A percentile compares a stretch with the other conserved stretches of the same genome.
Evolutionary conservation across 2,329 filamentous ascomycete genomes (phyloP).

Genomic region (Exophiala lecanii-corni): DNA sequence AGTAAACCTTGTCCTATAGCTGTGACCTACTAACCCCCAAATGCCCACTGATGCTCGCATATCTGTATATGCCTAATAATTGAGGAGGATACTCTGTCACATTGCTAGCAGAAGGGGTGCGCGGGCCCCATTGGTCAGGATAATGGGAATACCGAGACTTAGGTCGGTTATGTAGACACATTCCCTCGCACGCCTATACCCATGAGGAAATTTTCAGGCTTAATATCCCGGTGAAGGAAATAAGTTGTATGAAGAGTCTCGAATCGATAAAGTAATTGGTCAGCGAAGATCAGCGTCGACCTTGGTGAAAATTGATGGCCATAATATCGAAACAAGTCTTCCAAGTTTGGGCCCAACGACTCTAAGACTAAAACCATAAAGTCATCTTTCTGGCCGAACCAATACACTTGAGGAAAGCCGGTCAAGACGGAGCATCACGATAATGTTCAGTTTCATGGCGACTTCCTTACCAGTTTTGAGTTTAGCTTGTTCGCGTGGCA

Average conservation of each 20-base stretch:
- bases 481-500: no score
- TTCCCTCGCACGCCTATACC: slow-evolving; percentile 27
- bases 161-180: slow-evolving; percentile 30
- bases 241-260: slow-evolving; percentile 26
- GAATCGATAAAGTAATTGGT: slow-evolving; percentile 29
- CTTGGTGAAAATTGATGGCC: slow-evolving; percentile 30
- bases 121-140: slow-evolving; percentile 3
- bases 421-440: background rate
- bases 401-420: slow-evolving; percentile 19
- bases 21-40: slow-evolving; percentile 17
- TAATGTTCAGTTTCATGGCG: background rate
- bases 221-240: slow-evolving; percentile 30
- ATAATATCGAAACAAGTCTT: slow-evolving; percentile 31
- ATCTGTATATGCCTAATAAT: slow-evolving; percentile 25
- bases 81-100: slow-evolving; percentile 6
- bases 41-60: slow-evolving; percentile 28
- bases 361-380: slow-evolving; percentile 23
- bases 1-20: slow-evolving; percentile 6
- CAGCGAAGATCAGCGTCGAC: slow-evolving; percentile 30
- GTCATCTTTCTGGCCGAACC: slow-evolving; percentile 17
- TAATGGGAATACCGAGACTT: slow-evolving; percentile 26
- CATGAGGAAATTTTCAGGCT: slow-evolving; percentile 31
- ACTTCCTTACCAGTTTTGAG: no score
- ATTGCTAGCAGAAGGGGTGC: background rate
- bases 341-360: slow-evolving; percentile 28